A percentile compares a stretch with the other conserved stretches of the same genome.
Conservation (phyloP, 2,329 filamentous ascomycete species). For the Neofusicoccum laricinum region DNA sequence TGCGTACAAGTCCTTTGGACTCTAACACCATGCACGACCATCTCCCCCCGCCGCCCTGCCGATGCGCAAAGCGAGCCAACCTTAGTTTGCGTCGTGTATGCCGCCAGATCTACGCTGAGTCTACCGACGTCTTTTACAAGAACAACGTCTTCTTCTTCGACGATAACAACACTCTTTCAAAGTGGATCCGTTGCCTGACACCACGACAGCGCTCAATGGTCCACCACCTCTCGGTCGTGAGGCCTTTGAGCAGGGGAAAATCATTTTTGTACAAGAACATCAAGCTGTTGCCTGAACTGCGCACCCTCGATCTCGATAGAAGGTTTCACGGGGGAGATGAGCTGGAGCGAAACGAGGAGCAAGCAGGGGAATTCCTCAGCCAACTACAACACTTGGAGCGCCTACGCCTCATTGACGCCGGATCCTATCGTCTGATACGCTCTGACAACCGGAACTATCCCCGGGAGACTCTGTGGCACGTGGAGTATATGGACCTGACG, state of each 20-base stretch:
- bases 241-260: not conserved
- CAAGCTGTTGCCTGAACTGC: not conserved
- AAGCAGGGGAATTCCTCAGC: not conserved
- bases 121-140: conserved; percentile 17
- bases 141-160: conserved; percentile 24
- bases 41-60: not conserved
- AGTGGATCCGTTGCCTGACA: conserved; percentile 19
- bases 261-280: not conserved
- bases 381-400: not conserved
- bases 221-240: not conserved
- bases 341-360: too few relatives aligned
- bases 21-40: not conserved
- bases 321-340: not conserved
- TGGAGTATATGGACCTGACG: too few relatives aligned
- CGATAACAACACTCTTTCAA: conserved; percentile 21
- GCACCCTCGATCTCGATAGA: not conserved
- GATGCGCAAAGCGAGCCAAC: not conserved
- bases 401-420: too few relatives aligned
- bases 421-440: too few relatives aligned
- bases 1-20: too few relatives aligned
- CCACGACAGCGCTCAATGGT: not conserved
- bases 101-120: not conserved
- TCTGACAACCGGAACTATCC: too few relatives aligned
- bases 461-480: too few relatives aligned
- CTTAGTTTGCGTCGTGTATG: not conserved